A percentile compares a stretch with the other conserved stretches of the same genome.
phyloP scores from a whole-genome alignment of 2,329 filamentous ascomycete genomes.

The Fusarium falciforme region DNA sequence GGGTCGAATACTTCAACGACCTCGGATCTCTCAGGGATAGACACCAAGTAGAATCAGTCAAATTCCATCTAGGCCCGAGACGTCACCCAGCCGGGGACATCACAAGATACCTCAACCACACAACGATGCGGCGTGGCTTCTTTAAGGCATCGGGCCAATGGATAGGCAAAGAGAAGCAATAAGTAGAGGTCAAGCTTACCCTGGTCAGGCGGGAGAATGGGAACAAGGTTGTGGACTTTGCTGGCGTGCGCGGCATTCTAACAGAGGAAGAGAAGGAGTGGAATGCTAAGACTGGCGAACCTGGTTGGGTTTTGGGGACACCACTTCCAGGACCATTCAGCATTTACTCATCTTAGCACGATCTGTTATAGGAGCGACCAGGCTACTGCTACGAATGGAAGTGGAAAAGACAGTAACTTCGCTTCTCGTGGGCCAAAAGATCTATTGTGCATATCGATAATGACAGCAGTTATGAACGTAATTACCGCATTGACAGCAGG shows the following conservation, averaged over 20 bases:
- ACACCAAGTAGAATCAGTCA: not conserved
- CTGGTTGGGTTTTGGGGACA: not conserved
- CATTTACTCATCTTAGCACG: not conserved
- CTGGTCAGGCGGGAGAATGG: not conserved
- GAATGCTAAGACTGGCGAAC: not conserved
- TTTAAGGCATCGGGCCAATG: not conserved
- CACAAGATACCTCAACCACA: not conserved
- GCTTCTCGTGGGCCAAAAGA: not conserved
- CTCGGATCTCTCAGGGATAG: not conserved
- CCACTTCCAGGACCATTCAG: not conserved
- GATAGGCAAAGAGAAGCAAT: not conserved
- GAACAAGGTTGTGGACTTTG: not conserved
- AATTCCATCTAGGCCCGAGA: no score
- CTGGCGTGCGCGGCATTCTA: not conserved
- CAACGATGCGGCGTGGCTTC: not conserved
- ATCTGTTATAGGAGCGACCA: not conserved
- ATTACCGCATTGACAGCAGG: not conserved
- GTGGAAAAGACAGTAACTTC: not conserved
- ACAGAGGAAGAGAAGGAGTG: not conserved
- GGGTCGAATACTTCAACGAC: not conserved
- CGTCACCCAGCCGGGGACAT: not conserved
- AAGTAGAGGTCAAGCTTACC: not conserved
- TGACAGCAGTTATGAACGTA: not conserved
- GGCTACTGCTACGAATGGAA: not conserved
- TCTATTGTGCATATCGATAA: not conserved